Evolutionary conservation across 2,329 filamentous ascomycete species (phyloP).

Genomic region (Aspergillus fijiensis): DNA sequence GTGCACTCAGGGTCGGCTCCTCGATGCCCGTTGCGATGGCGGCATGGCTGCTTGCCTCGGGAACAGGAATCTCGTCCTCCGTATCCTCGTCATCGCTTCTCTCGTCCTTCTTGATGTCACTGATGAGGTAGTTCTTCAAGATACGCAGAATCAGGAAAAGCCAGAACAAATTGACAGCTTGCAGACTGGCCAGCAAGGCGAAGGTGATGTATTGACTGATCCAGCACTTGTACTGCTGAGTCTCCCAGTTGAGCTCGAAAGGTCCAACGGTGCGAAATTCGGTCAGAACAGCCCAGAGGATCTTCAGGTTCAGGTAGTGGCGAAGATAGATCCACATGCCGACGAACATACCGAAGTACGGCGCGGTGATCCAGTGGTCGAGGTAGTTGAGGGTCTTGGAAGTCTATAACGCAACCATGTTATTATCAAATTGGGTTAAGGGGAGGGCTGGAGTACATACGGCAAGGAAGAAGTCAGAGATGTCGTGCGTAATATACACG

Average conservation of each 20-base stretch:
- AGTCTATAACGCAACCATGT: constrained; percentile 53
- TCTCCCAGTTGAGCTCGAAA: constrained; percentile 50
- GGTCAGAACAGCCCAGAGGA: constrained; percentile 48
- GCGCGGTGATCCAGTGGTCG: constrained; percentile 72
- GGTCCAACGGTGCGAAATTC: constrained; percentile 50
- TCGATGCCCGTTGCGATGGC: constrained; percentile 30
- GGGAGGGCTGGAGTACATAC: constrained; percentile 47
- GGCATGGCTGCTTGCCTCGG: constrained; percentile 24
- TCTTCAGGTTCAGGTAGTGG: constrained; percentile 62
- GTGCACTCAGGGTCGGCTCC: constrained; percentile 20
- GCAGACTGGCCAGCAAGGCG: constrained; percentile 44
- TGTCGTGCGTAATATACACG: constrained; percentile 92
- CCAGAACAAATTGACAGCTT: constrained; percentile 50
- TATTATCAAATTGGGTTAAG: neutral
- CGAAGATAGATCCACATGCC: constrained; percentile 84
- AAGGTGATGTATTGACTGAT: constrained; percentile 50
- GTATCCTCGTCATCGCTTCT: constrained; percentile 48
- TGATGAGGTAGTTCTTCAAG: constrained; percentile 44
- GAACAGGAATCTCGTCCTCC: constrained; percentile 34
- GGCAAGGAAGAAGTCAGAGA: constrained; percentile 92
- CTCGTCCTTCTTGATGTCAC: constrained; percentile 42
- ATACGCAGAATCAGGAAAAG: constrained; percentile 48
- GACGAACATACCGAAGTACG: constrained; percentile 84
- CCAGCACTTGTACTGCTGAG: constrained; percentile 51
- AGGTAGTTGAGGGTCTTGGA: constrained; percentile 92